phyloP scores from a whole-genome alignment of 2,329 filamentous ascomycete species.

The Drechslera avenae region DNA sequence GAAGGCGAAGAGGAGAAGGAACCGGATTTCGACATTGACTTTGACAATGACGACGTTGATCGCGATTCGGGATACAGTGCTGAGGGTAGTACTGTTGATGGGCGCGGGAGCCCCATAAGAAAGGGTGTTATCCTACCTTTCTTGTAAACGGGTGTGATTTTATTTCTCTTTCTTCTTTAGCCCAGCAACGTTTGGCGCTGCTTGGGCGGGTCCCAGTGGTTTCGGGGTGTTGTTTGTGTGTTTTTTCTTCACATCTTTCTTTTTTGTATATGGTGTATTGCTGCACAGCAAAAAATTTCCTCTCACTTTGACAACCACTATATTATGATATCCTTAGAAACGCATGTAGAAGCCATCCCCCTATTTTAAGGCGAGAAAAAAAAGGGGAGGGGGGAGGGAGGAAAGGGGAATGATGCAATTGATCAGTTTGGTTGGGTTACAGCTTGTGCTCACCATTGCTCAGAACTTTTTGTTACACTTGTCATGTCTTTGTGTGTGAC shows the following conservation, averaged over 20 bases:
- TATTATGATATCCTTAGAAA: not conserved
- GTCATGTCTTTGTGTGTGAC: too few species aligned
- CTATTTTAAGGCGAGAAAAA: too few species aligned
- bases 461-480: too few species aligned
- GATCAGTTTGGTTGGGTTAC: too few species aligned
- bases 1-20: constrained; percentile 52
- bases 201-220: constrained; percentile 8
- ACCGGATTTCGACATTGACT: constrained; percentile 91
- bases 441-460: too few species aligned
- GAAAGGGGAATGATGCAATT: not conserved
- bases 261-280: constrained; percentile 5
- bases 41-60: constrained; percentile 70
- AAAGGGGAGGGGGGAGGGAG: too few species aligned
- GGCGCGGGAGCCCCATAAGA: constrained; percentile 41
- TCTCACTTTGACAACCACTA: not conserved
- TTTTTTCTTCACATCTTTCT: constrained; percentile 1
- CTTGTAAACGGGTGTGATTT: constrained; percentile 11
- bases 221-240: not conserved
- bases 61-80: constrained; percentile 50
- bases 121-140: constrained; percentile 45
- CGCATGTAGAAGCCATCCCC: too few species aligned
- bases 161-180: not conserved
- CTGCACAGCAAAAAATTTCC: not conserved
- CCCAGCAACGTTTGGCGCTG: constrained; percentile 3
- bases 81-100: constrained; percentile 44